Base-by-base conservation (phyloP, 2,329 filamentous ascomycete species). In the Lecanicillium sp. region DNA sequence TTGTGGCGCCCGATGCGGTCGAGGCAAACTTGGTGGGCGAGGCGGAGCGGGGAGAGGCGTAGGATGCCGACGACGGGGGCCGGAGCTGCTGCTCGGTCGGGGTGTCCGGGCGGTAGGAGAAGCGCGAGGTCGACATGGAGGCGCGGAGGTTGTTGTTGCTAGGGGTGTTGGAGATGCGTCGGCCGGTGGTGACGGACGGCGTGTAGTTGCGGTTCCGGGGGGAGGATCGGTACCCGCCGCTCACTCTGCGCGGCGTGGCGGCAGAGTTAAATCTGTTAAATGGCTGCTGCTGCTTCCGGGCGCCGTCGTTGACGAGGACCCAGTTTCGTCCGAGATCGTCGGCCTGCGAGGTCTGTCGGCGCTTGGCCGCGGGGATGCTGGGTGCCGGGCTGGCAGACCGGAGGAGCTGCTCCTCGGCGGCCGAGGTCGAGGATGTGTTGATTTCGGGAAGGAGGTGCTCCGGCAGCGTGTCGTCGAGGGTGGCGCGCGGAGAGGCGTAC, bases 301-400 rank as follows among this genome's bases (percentile, higher is more conserved):
- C 61, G 62, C 9, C 33, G 37, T 74, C 73, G 48, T 69, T 69
- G 21, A 90, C 79, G 53, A 90, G 72, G 23, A 90, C 83, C 86
- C 86, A 90, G 65, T 82, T 86, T 48, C 74, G 77, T 24, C 77
- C 72, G 5, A 86, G 68, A 36, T 84, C 79, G 52, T 80, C 75
- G 15, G 71, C 67, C 2, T 69, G 61, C 45, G 69, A 66, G n/a
- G 76, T 70, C 51, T 81, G 78, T 36, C 78, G 68, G 35, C 78
- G 68, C 59, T 81, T 81, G 2, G 72, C 66, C 1, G 74, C 68
- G 3, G 72, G 73, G 21, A 72, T 69, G 8, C 72, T 74, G 2
- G 70, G 64, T n/a, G 61, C 55, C 26, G 64, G 55, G 53, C 61
- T 63, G 15, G 57, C 33, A 10, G 43, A 17, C 11, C 32, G 21